phyloP scores from a whole-genome alignment of 768 basidiomycete genomes.

The Lactarius hatsudake region DNA sequence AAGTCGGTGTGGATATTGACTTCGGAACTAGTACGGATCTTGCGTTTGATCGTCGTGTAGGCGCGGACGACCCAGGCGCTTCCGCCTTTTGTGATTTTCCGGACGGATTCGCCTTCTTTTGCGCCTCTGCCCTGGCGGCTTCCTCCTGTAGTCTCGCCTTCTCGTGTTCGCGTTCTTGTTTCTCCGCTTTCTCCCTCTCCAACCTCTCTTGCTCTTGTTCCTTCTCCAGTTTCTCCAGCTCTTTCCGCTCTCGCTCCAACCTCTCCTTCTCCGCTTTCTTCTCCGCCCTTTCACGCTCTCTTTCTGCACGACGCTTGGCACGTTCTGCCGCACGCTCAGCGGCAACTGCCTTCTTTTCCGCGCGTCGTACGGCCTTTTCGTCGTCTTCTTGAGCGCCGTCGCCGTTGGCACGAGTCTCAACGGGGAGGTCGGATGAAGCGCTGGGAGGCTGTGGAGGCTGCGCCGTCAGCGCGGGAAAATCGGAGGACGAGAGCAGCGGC shows the following conservation, averaged over 20 bases:
- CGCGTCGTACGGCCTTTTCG: slow-evolving; percentile 45
- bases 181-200: slow-evolving; percentile 33
- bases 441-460: slow-evolving; percentile 35
- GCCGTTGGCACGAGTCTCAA: slow-evolving; percentile 33
- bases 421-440: slow-evolving; percentile 30
- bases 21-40: slow-evolving; percentile 30
- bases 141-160: slow-evolving; percentile 34
- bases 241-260: slow-evolving; percentile 38
- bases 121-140: slow-evolving; percentile 21
- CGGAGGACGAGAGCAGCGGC: slow-evolving; percentile 57
- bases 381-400: slow-evolving; percentile 38
- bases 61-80: slow-evolving; percentile 5
- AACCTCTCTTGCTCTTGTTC: slow-evolving; percentile 37
- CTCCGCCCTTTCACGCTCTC: slow-evolving; percentile 53
- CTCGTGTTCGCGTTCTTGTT: slow-evolving; percentile 29
- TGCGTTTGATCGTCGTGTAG: slow-evolving; percentile 29
- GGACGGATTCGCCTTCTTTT: slow-evolving; percentile 13
- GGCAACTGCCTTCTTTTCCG: slow-evolving; percentile 55
- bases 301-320: slow-evolving; percentile 58
- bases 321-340: slow-evolving; percentile 62
- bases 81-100: slow-evolving; percentile 25
- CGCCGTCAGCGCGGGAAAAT: slow-evolving; percentile 71
- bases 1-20: slow-evolving; percentile 27
- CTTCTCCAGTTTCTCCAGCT: slow-evolving; percentile 42
- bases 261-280: slow-evolving; percentile 54